These are phyloP conservation scores for Teratosphaeria destructans DNA, from an alignment of 2,329 filamentous ascomycete genomes.

Conservation along the genomic window DNA sequence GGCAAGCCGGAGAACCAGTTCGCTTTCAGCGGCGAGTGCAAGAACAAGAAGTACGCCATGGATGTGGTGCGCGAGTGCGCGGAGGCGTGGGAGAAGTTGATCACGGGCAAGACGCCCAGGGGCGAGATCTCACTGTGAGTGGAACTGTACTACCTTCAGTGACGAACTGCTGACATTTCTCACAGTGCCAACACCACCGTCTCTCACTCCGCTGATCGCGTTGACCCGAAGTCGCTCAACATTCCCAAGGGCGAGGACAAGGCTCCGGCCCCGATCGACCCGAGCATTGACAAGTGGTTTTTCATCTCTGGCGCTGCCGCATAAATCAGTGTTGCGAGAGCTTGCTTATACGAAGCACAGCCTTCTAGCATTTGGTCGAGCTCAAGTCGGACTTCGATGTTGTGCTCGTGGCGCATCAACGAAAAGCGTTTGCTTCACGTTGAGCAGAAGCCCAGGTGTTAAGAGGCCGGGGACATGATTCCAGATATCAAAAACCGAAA, in stretches of 20 bases:
- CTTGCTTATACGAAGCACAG: not conserved
- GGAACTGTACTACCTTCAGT: not conserved
- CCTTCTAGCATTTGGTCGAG: too few relatives aligned
- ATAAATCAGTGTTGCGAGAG: constrained; percentile 19
- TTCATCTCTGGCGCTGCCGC: constrained; percentile 87
- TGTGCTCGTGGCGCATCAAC: not conserved
- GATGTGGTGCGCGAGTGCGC: constrained; percentile 92
- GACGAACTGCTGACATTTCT: not conserved
- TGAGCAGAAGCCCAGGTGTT: too few relatives aligned
- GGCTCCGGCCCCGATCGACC: constrained; percentile 77
- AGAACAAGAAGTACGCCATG: constrained; percentile 98
- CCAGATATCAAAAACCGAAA: not conserved
- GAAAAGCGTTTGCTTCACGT: too few relatives aligned
- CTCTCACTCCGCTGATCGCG: constrained; percentile 60
- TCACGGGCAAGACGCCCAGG: constrained; percentile 74
- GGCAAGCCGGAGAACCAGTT: constrained; percentile 99
- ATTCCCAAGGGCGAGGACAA: constrained; percentile 75
- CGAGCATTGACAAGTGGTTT: constrained; percentile 99
- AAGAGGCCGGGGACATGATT: not conserved
- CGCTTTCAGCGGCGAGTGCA: constrained; percentile 99
- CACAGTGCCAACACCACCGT: constrained; percentile 71
- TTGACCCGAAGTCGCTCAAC: constrained; percentile 58
- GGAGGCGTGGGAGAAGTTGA: constrained; percentile 94
- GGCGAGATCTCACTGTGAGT: constrained; percentile 76
- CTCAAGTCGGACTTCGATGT: not conserved